Conservation (phyloP, 306 rosid genomes). For the Luffa aegyptiaca region DNA sequence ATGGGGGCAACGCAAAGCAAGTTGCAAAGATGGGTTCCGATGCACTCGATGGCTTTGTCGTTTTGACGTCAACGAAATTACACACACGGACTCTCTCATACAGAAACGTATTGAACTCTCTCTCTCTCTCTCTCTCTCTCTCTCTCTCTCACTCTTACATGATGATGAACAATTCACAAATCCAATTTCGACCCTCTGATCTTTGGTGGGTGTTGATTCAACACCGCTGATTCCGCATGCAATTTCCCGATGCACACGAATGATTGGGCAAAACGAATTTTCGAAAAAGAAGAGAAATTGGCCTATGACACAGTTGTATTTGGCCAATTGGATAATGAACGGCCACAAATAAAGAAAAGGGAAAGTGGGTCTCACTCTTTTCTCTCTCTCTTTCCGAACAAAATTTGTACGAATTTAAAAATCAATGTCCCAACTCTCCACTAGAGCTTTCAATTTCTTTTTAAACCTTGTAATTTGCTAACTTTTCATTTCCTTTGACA, state of each 20-base stretch:
- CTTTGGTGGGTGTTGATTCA: neutral
- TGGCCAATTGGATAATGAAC: slow-evolving; percentile 8
- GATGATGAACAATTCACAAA: neutral
- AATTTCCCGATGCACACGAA: neutral
- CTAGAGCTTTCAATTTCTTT: neutral
- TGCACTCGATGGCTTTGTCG: slow-evolving; percentile 6
- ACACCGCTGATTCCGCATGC: neutral
- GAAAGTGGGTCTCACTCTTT: neutral
- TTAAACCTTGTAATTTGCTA: neutral
- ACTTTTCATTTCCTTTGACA: neutral
- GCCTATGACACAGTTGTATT: neutral
- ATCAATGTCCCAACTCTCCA: neutral
- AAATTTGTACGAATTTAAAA: neutral
- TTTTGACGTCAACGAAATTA: slow-evolving; percentile 8
- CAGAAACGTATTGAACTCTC: slow-evolving; percentile 6
- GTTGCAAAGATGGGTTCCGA: neutral
- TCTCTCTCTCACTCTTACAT: neutral
- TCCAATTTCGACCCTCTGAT: neutral
- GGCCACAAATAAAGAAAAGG: neutral
- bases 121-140: neutral
- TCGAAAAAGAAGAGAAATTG: neutral
- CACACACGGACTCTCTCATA: neutral
- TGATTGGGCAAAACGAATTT: neutral
- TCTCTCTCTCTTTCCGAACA: neutral
- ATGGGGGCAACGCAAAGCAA: neutral